These are phyloP conservation scores for Phaeophleospora eucalypticola DNA, from an alignment of 2,329 filamentous ascomycete species.

Conservation along the genomic window DNA sequence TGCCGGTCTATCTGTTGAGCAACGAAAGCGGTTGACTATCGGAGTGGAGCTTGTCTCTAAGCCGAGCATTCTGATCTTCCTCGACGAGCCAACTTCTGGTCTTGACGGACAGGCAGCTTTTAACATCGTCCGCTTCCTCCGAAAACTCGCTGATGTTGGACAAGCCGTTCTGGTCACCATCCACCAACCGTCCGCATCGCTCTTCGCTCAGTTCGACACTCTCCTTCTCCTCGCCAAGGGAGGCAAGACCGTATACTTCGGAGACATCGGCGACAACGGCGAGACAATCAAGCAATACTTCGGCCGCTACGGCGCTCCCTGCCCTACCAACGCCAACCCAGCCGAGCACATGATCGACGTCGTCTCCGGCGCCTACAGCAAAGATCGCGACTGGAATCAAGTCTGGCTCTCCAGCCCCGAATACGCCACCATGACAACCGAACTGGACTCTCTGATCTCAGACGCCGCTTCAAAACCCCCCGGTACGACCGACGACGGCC, in stretches of 20 bases:
- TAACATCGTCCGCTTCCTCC: conserved; percentile 61
- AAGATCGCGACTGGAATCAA: conserved; percentile 41
- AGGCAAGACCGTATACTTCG: conserved; percentile 64
- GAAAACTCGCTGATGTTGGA: conserved; percentile 61
- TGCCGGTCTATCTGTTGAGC: conserved; percentile 52
- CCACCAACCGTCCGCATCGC: conserved; percentile 61
- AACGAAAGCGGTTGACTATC: conserved; percentile 55
- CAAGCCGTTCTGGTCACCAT: conserved; percentile 68
- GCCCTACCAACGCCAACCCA: conserved; percentile 50
- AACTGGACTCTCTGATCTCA: conserved; percentile 40
- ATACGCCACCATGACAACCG: conserved; percentile 35
- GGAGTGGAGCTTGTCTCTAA: conserved; percentile 55
- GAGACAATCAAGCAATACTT: conserved; percentile 48
- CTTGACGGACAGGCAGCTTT: conserved; percentile 66
- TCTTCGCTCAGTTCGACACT: conserved; percentile 64
- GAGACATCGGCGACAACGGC: conserved; percentile 48
- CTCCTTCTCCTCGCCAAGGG: conserved; percentile 62
- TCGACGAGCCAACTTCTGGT: conserved; percentile 54
- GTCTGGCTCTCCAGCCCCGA: conserved; percentile 41
- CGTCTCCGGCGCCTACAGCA: conserved; percentile 43
- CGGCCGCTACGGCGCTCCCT: conserved; percentile 50
- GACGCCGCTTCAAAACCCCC: conserved; percentile 35
- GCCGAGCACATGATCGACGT: conserved; percentile 52
- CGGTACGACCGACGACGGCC: conserved; percentile 39
- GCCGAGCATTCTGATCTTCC: conserved; percentile 58